Conservation (phyloP, 768 basidiomycete genomes). For the Leccinum olivaceopallidum region DNA sequence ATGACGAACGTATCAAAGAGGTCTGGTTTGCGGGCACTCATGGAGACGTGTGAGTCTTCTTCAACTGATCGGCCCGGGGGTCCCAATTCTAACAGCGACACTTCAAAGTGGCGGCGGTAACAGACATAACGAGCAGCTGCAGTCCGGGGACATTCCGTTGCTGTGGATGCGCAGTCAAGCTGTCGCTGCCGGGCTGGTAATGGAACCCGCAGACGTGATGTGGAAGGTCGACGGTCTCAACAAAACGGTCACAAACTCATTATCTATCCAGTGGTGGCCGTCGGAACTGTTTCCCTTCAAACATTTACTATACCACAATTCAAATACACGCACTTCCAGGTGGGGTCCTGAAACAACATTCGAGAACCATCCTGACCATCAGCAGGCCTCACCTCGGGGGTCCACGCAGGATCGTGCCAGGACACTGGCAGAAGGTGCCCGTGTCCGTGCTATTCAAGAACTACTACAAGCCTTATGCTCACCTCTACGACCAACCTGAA, state of each 20-base stretch:
- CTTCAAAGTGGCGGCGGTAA: conserved; percentile 29
- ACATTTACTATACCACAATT: conserved; percentile 31
- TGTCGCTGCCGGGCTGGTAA: conserved; percentile 23
- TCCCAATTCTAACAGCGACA: not conserved
- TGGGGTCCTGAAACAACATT: not conserved
- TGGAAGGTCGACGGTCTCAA: conserved; percentile 32
- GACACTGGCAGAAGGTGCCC: conserved; percentile 35
- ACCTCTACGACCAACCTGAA: conserved; percentile 21
- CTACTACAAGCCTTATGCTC: conserved; percentile 29
- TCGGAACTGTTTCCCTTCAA: conserved; percentile 27
- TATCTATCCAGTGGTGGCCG: conserved; percentile 23
- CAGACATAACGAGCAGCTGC: conserved; percentile 28
- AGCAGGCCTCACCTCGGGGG: conserved; percentile 29
- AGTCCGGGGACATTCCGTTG: conserved; percentile 30
- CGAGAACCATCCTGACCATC: conserved; percentile 8
- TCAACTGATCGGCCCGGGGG: not conserved
- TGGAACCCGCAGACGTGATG: conserved; percentile 25
- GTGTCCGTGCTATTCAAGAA: conserved; percentile 32
- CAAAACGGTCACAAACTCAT: conserved; percentile 20
- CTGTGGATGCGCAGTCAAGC: conserved; percentile 36
- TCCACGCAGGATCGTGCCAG: conserved; percentile 28
- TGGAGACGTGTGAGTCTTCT: conserved; percentile 38
- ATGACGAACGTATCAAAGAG: conserved; percentile 36
- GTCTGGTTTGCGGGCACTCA: conserved; percentile 46
- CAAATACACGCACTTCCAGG: conserved; percentile 22